phyloP scores from a whole-genome alignment of 768 basidiomycete species.

The Boletus sp. region DNA sequence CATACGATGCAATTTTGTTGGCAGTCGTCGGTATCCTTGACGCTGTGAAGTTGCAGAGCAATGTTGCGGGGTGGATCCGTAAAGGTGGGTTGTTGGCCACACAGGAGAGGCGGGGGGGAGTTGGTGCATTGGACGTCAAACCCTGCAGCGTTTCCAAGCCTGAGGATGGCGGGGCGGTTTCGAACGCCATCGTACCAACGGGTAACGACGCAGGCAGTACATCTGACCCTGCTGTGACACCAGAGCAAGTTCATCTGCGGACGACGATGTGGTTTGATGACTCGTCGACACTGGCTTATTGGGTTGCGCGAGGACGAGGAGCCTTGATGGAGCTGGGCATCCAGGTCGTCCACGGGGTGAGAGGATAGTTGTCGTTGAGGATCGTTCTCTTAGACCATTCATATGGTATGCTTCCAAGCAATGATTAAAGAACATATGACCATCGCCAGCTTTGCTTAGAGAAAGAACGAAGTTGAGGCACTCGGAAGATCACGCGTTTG shows the following conservation, averaged over 20 bases:
- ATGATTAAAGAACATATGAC: neutral
- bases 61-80: constrained; percentile 67
- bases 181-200: neutral
- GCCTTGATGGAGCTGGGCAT: constrained; percentile 51
- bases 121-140: neutral
- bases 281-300: constrained; percentile 37
- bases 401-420: neutral
- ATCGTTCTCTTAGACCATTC: neutral
- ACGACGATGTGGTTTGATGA: constrained; percentile 54
- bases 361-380: constrained; percentile 5
- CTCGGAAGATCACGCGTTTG: neutral
- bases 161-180: neutral
- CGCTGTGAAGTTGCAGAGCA: constrained; percentile 51
- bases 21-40: constrained; percentile 69
- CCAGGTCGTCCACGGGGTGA: constrained; percentile 42
- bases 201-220: constrained; percentile 17
- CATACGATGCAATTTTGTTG: constrained; percentile 51
- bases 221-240: constrained; percentile 1
- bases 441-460: neutral
- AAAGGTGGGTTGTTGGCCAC: constrained; percentile 44
- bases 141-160: neutral
- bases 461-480: neutral
- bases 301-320: constrained; percentile 50
- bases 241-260: constrained; percentile 5
- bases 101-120: constrained; percentile 2